Percentiles rank a stretch among this genome's conserved stretches.
phyloP scores from a whole-genome alignment of 495 filamentous ascomycete species.

The Tuber microsphaerosporum region DNA sequence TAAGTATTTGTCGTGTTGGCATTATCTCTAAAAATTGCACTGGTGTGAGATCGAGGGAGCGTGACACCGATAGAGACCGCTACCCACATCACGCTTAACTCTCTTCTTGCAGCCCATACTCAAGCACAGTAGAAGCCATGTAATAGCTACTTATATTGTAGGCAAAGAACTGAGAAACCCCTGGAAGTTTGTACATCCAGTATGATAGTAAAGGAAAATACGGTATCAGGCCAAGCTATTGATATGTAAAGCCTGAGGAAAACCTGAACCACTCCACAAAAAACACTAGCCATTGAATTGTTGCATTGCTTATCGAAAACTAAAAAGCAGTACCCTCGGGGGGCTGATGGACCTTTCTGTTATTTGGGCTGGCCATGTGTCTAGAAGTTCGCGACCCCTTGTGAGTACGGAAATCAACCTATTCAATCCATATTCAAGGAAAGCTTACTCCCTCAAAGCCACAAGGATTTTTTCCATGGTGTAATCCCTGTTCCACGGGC shows the following conservation, averaged over 20 bases:
- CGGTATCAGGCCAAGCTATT: neutral
- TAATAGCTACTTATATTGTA: neutral
- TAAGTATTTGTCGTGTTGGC: neutral
- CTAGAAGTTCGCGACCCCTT: constrained; percentile 45
- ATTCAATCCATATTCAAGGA: constrained; percentile 5
- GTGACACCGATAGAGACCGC: neutral
- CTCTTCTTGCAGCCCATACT: neutral
- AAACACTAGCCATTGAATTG: neutral
- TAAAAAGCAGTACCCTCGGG: constrained; percentile 74
- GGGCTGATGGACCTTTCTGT: constrained; percentile 94
- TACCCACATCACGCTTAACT: neutral
- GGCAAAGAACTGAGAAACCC: neutral
- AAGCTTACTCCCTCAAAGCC: constrained; percentile 66
- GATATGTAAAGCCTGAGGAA: neutral
- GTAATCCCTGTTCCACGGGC: constrained; percentile 78
- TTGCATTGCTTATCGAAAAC: constrained; percentile 1
- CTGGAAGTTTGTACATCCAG: neutral
- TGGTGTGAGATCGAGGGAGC: neutral
- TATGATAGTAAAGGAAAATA: neutral
- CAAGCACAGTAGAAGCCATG: neutral
- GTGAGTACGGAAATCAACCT: constrained; percentile 26
- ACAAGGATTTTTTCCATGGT: constrained; percentile 92
- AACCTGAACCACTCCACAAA: neutral
- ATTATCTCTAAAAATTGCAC: neutral
- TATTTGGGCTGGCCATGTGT: constrained; percentile 85